A percentile compares a stretch with the other conserved stretches of the same genome.
phyloP scores from a whole-genome alignment of 2,329 filamentous ascomycete genomes.

The Phaeosphaeria sp. region DNA sequence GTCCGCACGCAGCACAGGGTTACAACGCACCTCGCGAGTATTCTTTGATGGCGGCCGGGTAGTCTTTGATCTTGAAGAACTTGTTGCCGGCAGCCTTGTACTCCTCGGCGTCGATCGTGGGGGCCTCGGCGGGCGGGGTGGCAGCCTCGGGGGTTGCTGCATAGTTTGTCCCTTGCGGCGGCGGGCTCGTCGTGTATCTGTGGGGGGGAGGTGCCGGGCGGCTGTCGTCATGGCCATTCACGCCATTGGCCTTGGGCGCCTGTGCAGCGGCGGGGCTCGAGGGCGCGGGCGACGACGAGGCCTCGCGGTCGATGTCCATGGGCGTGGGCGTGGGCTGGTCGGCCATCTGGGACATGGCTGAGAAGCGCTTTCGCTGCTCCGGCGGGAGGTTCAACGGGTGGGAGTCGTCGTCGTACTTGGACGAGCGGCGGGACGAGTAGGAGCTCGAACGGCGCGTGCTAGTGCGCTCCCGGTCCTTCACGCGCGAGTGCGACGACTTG shows the following conservation, averaged over 20 bases:
- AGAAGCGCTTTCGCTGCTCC: conserved; percentile 82
- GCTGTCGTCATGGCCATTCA: conserved; percentile 53
- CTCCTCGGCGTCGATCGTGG: conserved; percentile 80
- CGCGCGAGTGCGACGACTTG: conserved; percentile 42
- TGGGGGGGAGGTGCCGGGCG: conserved; percentile 75
- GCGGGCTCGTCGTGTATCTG: conserved; percentile 60
- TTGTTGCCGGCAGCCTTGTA: conserved; percentile 96
- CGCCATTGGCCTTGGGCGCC: conserved; percentile 57
- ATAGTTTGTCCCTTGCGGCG: conserved; percentile 49
- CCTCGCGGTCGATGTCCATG: conserved; percentile 80
- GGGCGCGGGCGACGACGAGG: conserved; percentile 61
- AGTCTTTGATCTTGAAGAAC: conserved; percentile 95
- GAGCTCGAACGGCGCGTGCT: conserved; percentile 37
- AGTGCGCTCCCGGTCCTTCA: conserved; percentile 40
- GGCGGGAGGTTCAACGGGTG: conserved; percentile 91
- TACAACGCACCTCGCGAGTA: conserved; percentile 84
- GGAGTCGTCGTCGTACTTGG: conserved; percentile 68
- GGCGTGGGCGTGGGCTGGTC: conserved; percentile 63
- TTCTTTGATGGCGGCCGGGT: conserved; percentile 83
- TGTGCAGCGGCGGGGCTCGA: conserved; percentile 55
- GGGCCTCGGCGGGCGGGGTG: conserved; percentile 49
- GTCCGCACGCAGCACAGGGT: conserved; percentile 10
- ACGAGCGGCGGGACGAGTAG: conserved; percentile 46
- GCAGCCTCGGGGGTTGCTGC: conserved; percentile 47
- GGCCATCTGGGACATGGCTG: conserved; percentile 66